Base-by-base conservation (phyloP, 2,329 filamentous ascomycete species). In the Scedosporium minutisporum region DNA sequence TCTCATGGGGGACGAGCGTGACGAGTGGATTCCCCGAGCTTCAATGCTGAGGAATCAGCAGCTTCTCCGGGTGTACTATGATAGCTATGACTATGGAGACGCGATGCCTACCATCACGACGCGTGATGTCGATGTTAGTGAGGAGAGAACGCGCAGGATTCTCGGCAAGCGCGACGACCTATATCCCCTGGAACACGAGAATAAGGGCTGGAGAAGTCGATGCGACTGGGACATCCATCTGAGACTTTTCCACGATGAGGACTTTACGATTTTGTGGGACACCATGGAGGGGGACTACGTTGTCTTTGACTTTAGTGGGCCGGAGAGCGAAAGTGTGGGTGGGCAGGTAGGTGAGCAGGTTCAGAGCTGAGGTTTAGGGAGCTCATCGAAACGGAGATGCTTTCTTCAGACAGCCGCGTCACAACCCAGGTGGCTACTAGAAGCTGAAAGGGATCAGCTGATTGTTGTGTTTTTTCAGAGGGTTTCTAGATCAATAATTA, bases 21-120 rank as follows among this genome's bases (percentile, higher is more conserved):
- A 10, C 9, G 38, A 46, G 16, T 59, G 57, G 57, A 23, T 46
- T 21, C 57, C 57, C 6, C 3, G 57, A 18, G 57, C 57, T 16
- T 59, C 33, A 12, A 59, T 59, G 18, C 57, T 46, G 38, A 59
- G 57, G 38, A 44, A 59, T 29, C 33, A 44, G 57, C 57, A 59
- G 38, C n/a, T 59, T 16, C 33, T 59, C 4, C 57, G 57, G 4
- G 18, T 59, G 10, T 46, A 29, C 38, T 44, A 44, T 21, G 38
- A 44, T 12, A 59, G 29, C 29, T 33, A 33, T 7, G 29, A 33
- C 29, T 33, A 33, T 7, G 9, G 16, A 12, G 21, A 46, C 18
- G 29, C 6, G 16, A 58, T 2, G 38, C 57, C 38, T 25, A 23
- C 16, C 16, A 33, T 59, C 57, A 27, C 38, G 12, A 23, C 57